Conservation (phyloP, 345 rosid species). For the Hibiscus syriacus region DNA sequence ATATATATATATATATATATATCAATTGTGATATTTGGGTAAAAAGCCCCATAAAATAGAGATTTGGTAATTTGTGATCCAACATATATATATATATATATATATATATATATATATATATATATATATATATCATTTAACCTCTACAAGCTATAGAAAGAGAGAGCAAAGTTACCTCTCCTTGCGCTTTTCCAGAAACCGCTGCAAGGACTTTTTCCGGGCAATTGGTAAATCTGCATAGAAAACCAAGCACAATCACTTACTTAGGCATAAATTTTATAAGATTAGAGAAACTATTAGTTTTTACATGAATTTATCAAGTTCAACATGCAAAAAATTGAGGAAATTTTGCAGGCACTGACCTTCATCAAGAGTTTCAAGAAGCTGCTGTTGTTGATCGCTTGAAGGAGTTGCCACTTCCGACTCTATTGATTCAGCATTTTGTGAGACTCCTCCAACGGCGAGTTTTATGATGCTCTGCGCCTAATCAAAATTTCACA, state of each 20-base stretch:
- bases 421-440: conserved; percentile 22
- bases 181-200: conserved; percentile 86
- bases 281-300: neutral
- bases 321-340: neutral
- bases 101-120: no score
- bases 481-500: conserved; percentile 20
- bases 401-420: conserved; percentile 14
- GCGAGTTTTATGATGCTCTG: conserved; percentile 57
- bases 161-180: conserved; percentile 51
- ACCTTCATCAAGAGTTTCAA: conserved; percentile 58
- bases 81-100: no score
- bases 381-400: conserved; percentile 34
- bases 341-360: neutral
- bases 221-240: conserved; percentile 63
- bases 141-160: neutral
- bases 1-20: no score
- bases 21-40: no score
- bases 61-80: neutral
- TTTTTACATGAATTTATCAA: neutral
- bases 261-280: neutral
- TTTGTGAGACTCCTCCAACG: conserved; percentile 23
- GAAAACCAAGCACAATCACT: no score
- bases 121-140: no score
- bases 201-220: conserved; percentile 65
- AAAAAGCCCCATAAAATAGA: no score